Percentiles rank a stretch among this genome's conserved stretches.
Conservation (phyloP, 2,329 filamentous ascomycete species). For the Nakataea oryzae region DNA sequence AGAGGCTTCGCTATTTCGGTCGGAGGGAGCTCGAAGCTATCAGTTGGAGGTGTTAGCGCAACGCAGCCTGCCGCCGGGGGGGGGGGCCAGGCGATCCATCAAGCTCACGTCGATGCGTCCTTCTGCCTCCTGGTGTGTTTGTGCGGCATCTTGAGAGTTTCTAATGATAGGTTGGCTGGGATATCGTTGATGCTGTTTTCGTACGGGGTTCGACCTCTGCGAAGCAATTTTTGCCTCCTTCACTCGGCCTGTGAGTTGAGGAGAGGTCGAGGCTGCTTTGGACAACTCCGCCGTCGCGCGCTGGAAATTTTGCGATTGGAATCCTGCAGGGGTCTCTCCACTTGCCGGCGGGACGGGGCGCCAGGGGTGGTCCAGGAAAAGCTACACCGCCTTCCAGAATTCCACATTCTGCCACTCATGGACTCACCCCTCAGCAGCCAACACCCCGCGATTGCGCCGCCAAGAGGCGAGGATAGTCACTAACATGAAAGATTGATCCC, state of each 20-base stretch:
- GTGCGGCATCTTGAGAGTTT: conserved; percentile 56
- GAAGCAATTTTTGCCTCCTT: neutral
- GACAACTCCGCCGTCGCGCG: neutral
- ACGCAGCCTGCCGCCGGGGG: neutral
- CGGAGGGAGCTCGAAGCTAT: conserved; percentile 39
- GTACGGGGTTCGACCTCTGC: neutral
- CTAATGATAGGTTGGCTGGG: neutral
- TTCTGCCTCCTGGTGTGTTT: conserved; percentile 66
- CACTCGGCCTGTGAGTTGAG: neutral
- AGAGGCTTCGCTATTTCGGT: conserved; percentile 38
- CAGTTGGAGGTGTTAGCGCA: neutral
- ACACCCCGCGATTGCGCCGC: conserved; percentile 1
- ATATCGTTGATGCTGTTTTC: neutral
- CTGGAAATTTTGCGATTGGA: neutral
- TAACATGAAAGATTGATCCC: neutral
- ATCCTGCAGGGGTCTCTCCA: neutral
- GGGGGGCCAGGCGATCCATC: neutral
- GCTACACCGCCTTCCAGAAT: conserved; percentile 2
- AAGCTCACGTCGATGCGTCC: conserved; percentile 39
- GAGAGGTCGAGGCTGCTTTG: neutral
- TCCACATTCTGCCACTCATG: neutral
- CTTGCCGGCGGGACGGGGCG: too few species aligned
- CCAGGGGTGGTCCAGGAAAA: neutral
- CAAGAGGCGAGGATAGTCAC: neutral
- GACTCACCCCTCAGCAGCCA: conserved; percentile 1